Conservation (phyloP, 495 filamentous ascomycete genomes). For the Poronia punctata region DNA sequence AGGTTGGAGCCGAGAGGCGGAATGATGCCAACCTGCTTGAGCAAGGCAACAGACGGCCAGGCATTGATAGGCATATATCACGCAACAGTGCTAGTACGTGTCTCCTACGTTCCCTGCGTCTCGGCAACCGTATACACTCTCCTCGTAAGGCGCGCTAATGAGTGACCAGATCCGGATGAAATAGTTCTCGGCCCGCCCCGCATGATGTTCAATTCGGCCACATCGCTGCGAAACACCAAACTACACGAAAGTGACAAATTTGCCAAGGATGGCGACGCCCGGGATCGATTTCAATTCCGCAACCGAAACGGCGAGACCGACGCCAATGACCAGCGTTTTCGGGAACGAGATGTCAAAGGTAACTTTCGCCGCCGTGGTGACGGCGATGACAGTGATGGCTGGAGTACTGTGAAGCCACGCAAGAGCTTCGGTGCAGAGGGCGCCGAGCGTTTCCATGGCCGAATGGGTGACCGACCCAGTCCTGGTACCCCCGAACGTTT, state of each 20-base stretch:
- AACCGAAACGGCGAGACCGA: conserved; percentile 63
- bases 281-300: conserved; percentile 61
- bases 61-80: conserved; percentile 54
- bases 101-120: no score
- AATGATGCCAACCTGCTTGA: conserved; percentile 36
- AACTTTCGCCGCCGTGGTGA: conserved; percentile 44
- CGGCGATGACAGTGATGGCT: conserved; percentile 50
- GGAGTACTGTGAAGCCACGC: conserved; percentile 55
- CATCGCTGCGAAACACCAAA: conserved; percentile 50
- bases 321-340: conserved; percentile 32
- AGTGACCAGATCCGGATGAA: conserved; percentile 56
- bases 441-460: conserved; percentile 53
- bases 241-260: conserved; percentile 44
- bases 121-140: conserved; percentile 12
- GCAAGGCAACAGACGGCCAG: conserved; percentile 50
- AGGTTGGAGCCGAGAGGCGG: conserved; percentile 35
- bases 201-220: conserved; percentile 77
- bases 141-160: conserved; percentile 11
- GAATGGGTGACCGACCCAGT: conserved; percentile 46
- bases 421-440: conserved; percentile 60
- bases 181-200: conserved; percentile 87
- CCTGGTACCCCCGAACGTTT: conserved; percentile 30
- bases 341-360: conserved; percentile 40
- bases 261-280: conserved; percentile 42
- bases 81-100: conserved; percentile 46